Evolutionary conservation across 2,329 filamentous ascomycete species (phyloP).

Genomic region (Metarhizium guizhouense): DNA sequence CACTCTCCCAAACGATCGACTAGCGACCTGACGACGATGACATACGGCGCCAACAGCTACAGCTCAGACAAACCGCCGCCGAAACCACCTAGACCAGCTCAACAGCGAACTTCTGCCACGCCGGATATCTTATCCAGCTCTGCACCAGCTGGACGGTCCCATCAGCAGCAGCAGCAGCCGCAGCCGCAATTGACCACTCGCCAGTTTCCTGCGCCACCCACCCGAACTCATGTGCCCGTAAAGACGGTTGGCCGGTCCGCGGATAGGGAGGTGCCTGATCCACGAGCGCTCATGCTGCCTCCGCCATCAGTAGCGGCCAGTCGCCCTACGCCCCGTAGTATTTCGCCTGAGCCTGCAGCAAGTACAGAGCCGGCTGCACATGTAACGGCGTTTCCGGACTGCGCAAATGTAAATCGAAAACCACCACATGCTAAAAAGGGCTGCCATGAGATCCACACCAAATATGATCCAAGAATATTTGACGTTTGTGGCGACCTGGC

Average conservation of each 20-base stretch:
- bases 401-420: slow-evolving; percentile 73
- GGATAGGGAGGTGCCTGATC: slow-evolving; percentile 13
- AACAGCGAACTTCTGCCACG: slow-evolving; percentile 14
- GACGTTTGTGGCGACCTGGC: slow-evolving; percentile 83
- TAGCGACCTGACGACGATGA: slow-evolving; percentile 9
- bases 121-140: slow-evolving; percentile 10
- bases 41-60: slow-evolving; percentile 2
- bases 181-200: slow-evolving; percentile 15
- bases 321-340: background rate
- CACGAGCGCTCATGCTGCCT: background rate
- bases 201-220: slow-evolving; percentile 20
- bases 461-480: slow-evolving; percentile 78
- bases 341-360: slow-evolving; percentile 13
- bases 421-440: slow-evolving; percentile 68
- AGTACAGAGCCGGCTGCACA: slow-evolving; percentile 37
- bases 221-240: slow-evolving; percentile 20
- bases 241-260: slow-evolving; percentile 27
- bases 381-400: slow-evolving; percentile 68
- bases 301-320: slow-evolving; percentile 11
- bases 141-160: slow-evolving; percentile 18
- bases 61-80: slow-evolving; percentile 24
- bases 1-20: slow-evolving; percentile 38
- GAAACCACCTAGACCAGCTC: slow-evolving; percentile 33
- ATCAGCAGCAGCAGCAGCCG: slow-evolving; percentile 16
- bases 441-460: slow-evolving; percentile 67